Conservation (phyloP, 148 eudicot species). For the Camellia granthamiana region DNA sequence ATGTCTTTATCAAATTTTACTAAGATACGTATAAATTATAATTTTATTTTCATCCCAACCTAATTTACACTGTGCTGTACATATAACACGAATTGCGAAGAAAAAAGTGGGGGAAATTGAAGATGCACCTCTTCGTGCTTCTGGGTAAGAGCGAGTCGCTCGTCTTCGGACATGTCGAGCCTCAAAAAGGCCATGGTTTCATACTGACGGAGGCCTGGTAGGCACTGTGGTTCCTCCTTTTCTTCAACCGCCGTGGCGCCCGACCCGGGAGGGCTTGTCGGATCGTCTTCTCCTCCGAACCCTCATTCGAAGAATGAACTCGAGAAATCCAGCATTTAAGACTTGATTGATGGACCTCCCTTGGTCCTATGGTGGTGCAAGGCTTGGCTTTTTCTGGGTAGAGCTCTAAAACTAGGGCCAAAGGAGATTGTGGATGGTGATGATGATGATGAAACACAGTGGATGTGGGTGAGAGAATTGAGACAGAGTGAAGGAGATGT, state of each 20-base stretch:
- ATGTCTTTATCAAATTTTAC: too few relatives aligned
- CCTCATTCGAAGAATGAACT: slow-evolving; percentile 74
- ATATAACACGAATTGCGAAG: background rate
- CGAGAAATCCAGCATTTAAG: slow-evolving; percentile 55
- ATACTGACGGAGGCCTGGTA: slow-evolving; percentile 78
- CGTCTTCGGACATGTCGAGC: slow-evolving; percentile 90
- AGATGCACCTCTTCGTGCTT: too few relatives aligned
- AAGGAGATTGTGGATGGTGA: slow-evolving; percentile 11
- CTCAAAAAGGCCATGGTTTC: slow-evolving; percentile 83
- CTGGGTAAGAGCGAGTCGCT: slow-evolving; percentile 17
- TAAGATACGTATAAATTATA: too few relatives aligned
- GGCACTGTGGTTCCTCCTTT: slow-evolving; percentile 72
- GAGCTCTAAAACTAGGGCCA: slow-evolving; percentile 4
- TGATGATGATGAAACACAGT: slow-evolving; percentile 4
- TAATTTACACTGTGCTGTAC: too few relatives aligned
- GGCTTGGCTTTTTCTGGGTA: too few relatives aligned
- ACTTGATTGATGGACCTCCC: slow-evolving; percentile 21
- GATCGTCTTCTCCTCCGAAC: slow-evolving; percentile 48
- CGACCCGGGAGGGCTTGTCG: slow-evolving; percentile 32
- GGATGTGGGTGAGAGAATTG: too few relatives aligned
- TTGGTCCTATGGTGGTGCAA: background rate
- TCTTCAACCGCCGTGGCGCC: slow-evolving; percentile 45
- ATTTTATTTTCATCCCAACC: too few relatives aligned
- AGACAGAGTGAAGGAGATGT: too few relatives aligned
- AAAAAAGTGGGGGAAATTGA: background rate